Evolutionary conservation across 2,329 filamentous ascomycete species (phyloP).

Genomic region (Drechslerella dactyloides): DNA sequence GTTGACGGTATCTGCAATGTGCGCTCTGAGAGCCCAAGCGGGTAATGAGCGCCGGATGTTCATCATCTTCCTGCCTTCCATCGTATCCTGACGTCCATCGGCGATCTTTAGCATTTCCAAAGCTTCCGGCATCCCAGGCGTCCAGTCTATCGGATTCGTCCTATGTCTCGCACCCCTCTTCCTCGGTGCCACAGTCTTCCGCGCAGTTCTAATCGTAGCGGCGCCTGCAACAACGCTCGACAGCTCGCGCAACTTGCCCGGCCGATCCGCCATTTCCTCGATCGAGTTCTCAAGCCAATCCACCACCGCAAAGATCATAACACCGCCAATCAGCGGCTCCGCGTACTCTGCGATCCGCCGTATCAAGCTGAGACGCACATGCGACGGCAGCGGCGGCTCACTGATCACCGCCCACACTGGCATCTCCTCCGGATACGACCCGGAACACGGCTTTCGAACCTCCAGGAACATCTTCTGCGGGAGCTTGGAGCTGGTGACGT

Average conservation of each 20-base stretch:
- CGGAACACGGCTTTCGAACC: slow-evolving; percentile 65
- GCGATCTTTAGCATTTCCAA: slow-evolving; percentile 63
- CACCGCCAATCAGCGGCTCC: slow-evolving; percentile 76
- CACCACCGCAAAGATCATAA: slow-evolving; percentile 87
- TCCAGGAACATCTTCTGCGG: slow-evolving; percentile 52
- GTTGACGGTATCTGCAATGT: slow-evolving; percentile 76
- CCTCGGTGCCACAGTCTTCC: slow-evolving; percentile 53
- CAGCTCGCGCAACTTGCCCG: slow-evolving; percentile 82
- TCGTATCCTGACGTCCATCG: slow-evolving; percentile 42
- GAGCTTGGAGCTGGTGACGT: slow-evolving; percentile 58
- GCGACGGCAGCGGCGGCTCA: slow-evolving; percentile 73
- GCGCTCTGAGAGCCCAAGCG: slow-evolving; percentile 82
- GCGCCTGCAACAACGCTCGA: slow-evolving; percentile 74
- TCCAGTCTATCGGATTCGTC: slow-evolving; percentile 70
- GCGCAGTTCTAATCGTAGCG: slow-evolving; percentile 57
- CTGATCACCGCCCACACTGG: slow-evolving; percentile 68
- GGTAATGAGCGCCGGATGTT: slow-evolving; percentile 75
- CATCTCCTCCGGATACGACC: slow-evolving; percentile 74
- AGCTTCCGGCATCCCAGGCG: slow-evolving; percentile 65
- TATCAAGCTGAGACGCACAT: slow-evolving; percentile 88
- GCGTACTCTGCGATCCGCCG: slow-evolving; percentile 77
- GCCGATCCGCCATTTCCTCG: slow-evolving; percentile 79
- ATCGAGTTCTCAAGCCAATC: slow-evolving; percentile 91
- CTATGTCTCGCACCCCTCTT: slow-evolving; percentile 57
- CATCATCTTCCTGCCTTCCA: slow-evolving; percentile 75